Conservation (phyloP, 2,329 filamentous ascomycete genomes). For the Cordyceps militaris region DNA sequence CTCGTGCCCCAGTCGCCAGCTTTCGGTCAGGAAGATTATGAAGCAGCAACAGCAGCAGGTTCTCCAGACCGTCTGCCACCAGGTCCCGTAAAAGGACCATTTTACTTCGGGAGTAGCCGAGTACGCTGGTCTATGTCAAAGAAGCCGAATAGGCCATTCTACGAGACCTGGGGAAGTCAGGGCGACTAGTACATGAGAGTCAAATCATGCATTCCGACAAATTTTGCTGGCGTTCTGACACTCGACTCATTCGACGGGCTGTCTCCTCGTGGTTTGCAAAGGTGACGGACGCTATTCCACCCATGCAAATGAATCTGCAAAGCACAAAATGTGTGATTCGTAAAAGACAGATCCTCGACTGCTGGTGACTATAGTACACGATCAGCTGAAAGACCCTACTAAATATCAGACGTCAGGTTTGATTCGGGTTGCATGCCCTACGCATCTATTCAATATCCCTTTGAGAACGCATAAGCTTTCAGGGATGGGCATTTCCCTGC, state of each 20-base stretch:
- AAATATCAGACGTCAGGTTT: slow-evolving; percentile 40
- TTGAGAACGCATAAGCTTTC: slow-evolving; percentile 20
- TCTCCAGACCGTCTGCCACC: slow-evolving; percentile 55
- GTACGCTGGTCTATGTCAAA: slow-evolving; percentile 23
- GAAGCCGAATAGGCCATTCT: slow-evolving; percentile 22
- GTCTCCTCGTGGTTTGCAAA: slow-evolving; percentile 25
- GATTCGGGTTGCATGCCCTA: slow-evolving; percentile 76
- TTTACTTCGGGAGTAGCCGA: slow-evolving; percentile 22
- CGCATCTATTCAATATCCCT: slow-evolving; percentile 21
- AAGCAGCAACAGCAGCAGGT: slow-evolving; percentile 55
- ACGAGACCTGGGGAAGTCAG: slow-evolving; percentile 19
- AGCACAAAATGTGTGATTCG: slow-evolving; percentile 20
- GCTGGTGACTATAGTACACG: slow-evolving; percentile 47
- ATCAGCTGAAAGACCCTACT: background rate
- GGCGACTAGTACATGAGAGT: slow-evolving; percentile 19
- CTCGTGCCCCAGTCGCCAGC: slow-evolving; percentile 69
- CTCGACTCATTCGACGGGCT: slow-evolving; percentile 21
- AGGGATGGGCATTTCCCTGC: slow-evolving; percentile 19
- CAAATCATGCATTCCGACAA: slow-evolving; percentile 20
- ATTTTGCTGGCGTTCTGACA: slow-evolving; percentile 23
- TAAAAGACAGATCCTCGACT: slow-evolving; percentile 66
- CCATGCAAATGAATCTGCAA: slow-evolving; percentile 21
- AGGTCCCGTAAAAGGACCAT: slow-evolving; percentile 52
- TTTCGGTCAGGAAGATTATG: slow-evolving; percentile 73
- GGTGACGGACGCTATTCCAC: slow-evolving; percentile 18